Conservation (phyloP, 2,329 filamentous ascomycete genomes). For the Plectosphaerella plurivora region DNA sequence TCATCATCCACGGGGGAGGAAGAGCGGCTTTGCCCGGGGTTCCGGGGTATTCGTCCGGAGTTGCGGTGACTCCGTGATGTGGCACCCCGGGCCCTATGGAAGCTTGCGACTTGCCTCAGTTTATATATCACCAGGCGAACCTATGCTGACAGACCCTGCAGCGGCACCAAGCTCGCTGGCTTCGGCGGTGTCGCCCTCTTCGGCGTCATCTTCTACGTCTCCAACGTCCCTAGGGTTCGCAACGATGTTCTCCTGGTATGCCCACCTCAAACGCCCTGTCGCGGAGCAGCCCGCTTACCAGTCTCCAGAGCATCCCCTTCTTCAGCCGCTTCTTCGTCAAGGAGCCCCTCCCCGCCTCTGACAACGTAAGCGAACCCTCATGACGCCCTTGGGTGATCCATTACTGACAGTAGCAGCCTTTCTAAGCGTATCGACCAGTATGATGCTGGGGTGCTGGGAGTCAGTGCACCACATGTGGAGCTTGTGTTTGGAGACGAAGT, state of each 20-base stretch:
- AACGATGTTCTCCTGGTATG: constrained; percentile 54
- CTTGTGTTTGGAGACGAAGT: background rate
- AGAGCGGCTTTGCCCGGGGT: background rate
- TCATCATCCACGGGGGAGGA: background rate
- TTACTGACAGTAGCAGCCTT: constrained; percentile 23
- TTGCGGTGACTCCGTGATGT: background rate
- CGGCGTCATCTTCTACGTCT: constrained; percentile 55
- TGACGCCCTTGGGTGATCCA: background rate
- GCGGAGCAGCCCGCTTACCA: constrained; percentile 14
- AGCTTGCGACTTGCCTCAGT: no score
- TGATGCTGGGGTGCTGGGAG: background rate
- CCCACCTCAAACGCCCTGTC: background rate
- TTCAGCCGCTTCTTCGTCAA: constrained; percentile 46
- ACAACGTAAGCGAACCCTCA: constrained; percentile 49
- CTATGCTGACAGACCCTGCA: constrained; percentile 18
- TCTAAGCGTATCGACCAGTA: constrained; percentile 24
- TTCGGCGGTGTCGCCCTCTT: constrained; percentile 56
- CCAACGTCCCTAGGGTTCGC: constrained; percentile 57
- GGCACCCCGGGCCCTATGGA: no score
- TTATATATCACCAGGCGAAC: no score
- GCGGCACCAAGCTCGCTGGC: constrained; percentile 45
- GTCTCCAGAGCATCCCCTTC: constrained; percentile 48
- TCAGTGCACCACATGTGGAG: background rate
- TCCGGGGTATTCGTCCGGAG: background rate
- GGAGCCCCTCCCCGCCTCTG: constrained; percentile 48